Conservation (phyloP, 768 basidiomycete genomes). For the Astraeus odoratus region DNA sequence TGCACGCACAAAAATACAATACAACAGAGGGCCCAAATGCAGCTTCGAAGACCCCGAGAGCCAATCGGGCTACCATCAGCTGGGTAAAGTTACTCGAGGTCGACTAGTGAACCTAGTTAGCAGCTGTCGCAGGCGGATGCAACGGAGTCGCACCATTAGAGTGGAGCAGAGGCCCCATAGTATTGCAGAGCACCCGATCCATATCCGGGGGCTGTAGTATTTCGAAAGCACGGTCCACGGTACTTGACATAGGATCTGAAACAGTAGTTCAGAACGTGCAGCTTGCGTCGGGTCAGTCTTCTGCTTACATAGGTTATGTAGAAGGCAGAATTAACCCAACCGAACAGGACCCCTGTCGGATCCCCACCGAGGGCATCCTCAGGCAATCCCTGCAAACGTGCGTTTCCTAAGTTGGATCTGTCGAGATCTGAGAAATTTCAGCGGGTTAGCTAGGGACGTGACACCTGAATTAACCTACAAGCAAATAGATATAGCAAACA, state of each 20-base stretch:
- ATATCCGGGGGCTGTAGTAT: conserved; percentile 58
- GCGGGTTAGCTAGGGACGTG: neutral
- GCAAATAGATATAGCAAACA: conserved; percentile 74
- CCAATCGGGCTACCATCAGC: conserved; percentile 25
- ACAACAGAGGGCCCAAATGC: conserved; percentile 27
- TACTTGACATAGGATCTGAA: conserved; percentile 64
- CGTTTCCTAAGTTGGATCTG: conserved; percentile 75
- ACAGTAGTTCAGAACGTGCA: too few relatives aligned
- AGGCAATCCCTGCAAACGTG: conserved; percentile 65
- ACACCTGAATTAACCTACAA: conserved; percentile 38
- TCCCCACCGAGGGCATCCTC: conserved; percentile 62
- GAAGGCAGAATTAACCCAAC: conserved; percentile 73
- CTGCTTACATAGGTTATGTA: conserved; percentile 68
- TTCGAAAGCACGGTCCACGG: conserved; percentile 66
- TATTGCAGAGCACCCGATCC: conserved; percentile 61
- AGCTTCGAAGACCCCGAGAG: conserved; percentile 29
- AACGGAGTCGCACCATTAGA: conserved; percentile 44
- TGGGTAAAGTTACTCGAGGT: conserved; percentile 19
- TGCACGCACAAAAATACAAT: conserved; percentile 24
- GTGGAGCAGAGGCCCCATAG: conserved; percentile 73
- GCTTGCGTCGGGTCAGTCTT: neutral
- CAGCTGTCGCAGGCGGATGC: neutral
- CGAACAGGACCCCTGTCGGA: conserved; percentile 60
- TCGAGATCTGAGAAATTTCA: conserved; percentile 45
- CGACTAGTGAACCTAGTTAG: conserved; percentile 14